Conservation (phyloP, 352 stramenopile species). For the Paralagenidium karlingii region DNA sequence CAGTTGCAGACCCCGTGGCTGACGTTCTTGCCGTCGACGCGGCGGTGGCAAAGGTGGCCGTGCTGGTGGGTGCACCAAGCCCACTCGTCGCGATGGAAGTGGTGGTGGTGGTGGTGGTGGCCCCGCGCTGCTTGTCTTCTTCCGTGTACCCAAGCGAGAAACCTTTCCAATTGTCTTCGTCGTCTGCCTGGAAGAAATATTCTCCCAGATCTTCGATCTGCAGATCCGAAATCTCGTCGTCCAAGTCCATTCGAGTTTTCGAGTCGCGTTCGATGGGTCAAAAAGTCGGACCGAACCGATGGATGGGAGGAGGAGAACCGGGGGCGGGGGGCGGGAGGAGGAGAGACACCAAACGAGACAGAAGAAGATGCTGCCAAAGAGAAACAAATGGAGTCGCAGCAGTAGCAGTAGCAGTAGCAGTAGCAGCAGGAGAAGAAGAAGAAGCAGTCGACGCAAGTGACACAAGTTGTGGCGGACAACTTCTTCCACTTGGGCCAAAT, state of each 20-base stretch:
- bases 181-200: constrained; percentile 50
- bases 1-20: no score
- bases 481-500: no score
- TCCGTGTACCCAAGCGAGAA: constrained; percentile 56
- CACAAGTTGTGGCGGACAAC: not conserved
- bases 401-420: constrained; percentile 4
- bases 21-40: not conserved
- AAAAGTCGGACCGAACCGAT: not conserved
- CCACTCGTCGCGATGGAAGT: no score
- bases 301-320: no score
- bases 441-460: not conserved
- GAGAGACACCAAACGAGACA: constrained; percentile 1
- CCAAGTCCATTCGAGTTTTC: no score
- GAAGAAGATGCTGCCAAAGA: constrained; percentile 3
- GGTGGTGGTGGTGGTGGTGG: not conserved
- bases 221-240: constrained; percentile 54
- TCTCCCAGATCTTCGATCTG: constrained; percentile 67
- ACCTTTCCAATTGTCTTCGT: constrained; percentile 52
- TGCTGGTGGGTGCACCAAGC: not conserved
- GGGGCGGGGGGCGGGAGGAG: no score
- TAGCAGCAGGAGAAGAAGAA: constrained; percentile 3
- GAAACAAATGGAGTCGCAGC: not conserved
- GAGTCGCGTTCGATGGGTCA: not conserved
- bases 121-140: constrained; percentile 9
- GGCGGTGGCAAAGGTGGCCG: not conserved